Evolutionary conservation across 2,329 filamentous ascomycete species (phyloP).

Genomic region (Ceratocystis huliohia): DNA sequence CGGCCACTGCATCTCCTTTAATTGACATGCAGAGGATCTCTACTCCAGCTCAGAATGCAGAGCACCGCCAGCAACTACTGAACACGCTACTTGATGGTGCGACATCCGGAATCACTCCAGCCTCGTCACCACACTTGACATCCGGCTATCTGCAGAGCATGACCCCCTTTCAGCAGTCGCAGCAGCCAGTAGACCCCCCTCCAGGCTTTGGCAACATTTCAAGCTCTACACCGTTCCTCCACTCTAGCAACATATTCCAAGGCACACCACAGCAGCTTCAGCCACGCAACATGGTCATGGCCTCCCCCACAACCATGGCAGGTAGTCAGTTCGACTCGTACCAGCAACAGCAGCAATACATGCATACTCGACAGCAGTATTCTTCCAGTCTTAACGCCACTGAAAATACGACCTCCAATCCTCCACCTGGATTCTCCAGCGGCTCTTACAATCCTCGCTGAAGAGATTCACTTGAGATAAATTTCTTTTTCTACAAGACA

Average conservation of each 20-base stretch:
- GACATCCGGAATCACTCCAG: slow-evolving; percentile 9
- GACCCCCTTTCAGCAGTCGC: slow-evolving; percentile 12
- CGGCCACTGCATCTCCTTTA: slow-evolving; percentile 13
- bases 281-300: slow-evolving; percentile 10
- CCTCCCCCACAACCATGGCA: background rate
- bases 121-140: background rate
- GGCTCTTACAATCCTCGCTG: slow-evolving; percentile 10
- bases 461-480: background rate
- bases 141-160: slow-evolving; percentile 14
- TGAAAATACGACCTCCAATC: background rate
- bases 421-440: slow-evolving; percentile 12
- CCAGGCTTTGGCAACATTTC: slow-evolving; percentile 7
- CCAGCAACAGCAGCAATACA: slow-evolving; percentile 5
- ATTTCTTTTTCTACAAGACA: background rate
- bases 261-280: slow-evolving; percentile 12
- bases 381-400: background rate
- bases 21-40: slow-evolving; percentile 2
- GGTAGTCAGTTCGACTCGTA: background rate
- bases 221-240: background rate
- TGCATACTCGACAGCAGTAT: slow-evolving; percentile 8
- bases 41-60: slow-evolving; percentile 8
- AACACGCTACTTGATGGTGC: slow-evolving; percentile 8
- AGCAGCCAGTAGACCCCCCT: slow-evolving; percentile 5
- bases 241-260: slow-evolving; percentile 4
- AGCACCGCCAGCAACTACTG: slow-evolving; percentile 15